phyloP scores from a whole-genome alignment of 2,329 filamentous ascomycete genomes.

The Diplodia intermedia region DNA sequence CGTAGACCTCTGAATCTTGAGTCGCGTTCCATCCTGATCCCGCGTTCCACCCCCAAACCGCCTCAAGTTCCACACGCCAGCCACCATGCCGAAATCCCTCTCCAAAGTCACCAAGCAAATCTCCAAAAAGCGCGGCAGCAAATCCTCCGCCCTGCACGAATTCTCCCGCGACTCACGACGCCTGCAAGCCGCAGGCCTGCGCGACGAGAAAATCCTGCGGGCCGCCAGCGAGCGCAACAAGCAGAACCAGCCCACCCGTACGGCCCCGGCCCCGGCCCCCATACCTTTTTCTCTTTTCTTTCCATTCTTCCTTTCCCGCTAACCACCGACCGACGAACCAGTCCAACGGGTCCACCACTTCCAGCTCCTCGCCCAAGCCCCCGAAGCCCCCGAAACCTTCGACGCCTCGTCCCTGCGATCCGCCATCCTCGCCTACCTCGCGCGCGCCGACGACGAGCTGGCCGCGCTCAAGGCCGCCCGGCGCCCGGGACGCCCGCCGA shows the following conservation, averaged over 20 bases:
- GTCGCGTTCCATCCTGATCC: neutral
- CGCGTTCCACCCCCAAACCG: neutral
- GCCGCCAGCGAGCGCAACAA: slow-evolving; percentile 73
- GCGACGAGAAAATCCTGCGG: slow-evolving; percentile 83
- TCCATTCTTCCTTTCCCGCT: neutral
- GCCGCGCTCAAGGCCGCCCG: slow-evolving; percentile 70
- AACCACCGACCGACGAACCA: slow-evolving; percentile 43
- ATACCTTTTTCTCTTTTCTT: neutral
- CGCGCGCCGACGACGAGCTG: slow-evolving; percentile 75
- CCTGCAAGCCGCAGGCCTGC: slow-evolving; percentile 76
- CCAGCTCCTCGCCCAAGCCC: slow-evolving; percentile 58
- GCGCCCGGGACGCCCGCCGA: slow-evolving; percentile 79
- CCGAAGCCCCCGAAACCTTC: slow-evolving; percentile 56
- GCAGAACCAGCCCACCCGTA: slow-evolving; percentile 76
- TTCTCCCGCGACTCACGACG: slow-evolving; percentile 86
- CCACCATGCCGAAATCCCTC: slow-evolving; percentile 75
- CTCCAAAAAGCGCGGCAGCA: slow-evolving; percentile 77
- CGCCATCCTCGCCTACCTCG: slow-evolving; percentile 55
- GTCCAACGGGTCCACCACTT: slow-evolving; percentile 75
- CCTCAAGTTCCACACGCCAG: neutral
- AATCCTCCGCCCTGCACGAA: slow-evolving; percentile 78
- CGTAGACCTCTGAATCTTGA: neutral
- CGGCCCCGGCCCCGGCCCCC: slow-evolving; percentile 44
- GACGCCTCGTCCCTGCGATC: slow-evolving; percentile 63
- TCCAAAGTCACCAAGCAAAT: slow-evolving; percentile 89